Percentiles rank a stretch among this genome's conserved stretches.
These are phyloP conservation scores for Kingdonia uniflora DNA, from an alignment of 164 flowering plant species.

Conservation along the genomic window DNA sequence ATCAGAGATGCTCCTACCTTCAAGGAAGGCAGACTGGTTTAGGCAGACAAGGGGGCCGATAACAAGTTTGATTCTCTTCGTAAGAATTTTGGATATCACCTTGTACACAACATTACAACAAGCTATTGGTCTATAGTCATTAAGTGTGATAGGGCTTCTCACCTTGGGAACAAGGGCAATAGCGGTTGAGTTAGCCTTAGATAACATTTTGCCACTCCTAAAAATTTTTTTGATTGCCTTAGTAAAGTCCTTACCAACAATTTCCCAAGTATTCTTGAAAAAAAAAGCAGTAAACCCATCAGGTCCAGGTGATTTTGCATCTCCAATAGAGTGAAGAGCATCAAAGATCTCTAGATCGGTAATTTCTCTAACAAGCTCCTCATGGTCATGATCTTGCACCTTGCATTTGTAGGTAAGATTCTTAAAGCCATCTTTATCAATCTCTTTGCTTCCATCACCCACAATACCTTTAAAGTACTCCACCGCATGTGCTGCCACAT, in stretches of 20 bases:
- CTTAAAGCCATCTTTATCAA: too few species aligned
- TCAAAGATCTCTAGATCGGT: too few species aligned
- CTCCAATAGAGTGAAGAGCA: too few species aligned
- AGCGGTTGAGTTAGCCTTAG: too few species aligned
- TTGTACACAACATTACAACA: background rate
- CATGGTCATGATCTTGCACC: too few species aligned
- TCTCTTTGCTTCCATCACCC: too few species aligned
- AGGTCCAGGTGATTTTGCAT: slow-evolving; percentile 11
- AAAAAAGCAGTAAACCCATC: background rate
- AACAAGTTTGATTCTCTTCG: background rate
- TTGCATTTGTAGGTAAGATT: too few species aligned
- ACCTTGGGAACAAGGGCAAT: background rate
- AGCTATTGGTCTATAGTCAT: background rate
- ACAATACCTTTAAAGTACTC: too few species aligned
- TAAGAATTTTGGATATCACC: background rate
- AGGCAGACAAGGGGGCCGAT: background rate
- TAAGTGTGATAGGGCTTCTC: background rate
- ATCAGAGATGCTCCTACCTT: background rate
- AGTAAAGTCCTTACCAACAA: background rate
- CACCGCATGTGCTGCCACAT: too few species aligned
- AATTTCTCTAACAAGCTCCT: too few species aligned
- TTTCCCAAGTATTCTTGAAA: background rate
- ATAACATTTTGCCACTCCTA: background rate
- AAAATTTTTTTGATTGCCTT: background rate
- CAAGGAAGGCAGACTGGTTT: background rate